A percentile compares a stretch with the other conserved stretches of the same genome.
Evolutionary conservation across 768 basidiomycete genomes (phyloP).

Genomic region (Lactifluus volemus): DNA sequence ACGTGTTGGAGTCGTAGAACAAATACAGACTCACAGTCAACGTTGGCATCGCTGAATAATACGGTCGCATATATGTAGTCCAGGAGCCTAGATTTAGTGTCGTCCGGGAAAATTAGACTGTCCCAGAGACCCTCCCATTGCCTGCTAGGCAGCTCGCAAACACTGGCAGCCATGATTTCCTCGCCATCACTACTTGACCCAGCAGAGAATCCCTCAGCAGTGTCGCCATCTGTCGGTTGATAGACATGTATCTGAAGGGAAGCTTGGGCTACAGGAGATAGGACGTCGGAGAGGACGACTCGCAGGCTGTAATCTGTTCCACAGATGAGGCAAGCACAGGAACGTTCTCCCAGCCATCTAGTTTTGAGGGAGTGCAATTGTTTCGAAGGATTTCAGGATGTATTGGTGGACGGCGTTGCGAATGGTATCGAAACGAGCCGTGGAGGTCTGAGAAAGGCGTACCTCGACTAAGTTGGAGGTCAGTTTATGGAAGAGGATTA

Average conservation of each 20-base stretch:
- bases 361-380: constrained; percentile 55
- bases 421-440: constrained; percentile 70
- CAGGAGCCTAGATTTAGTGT: constrained; percentile 81
- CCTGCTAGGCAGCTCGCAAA: constrained; percentile 79
- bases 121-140: constrained; percentile 92
- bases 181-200: constrained; percentile 49
- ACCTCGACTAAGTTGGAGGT: constrained; percentile 59
- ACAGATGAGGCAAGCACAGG: constrained; percentile 64
- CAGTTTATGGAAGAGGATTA: background rate
- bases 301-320: constrained; percentile 67
- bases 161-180: constrained; percentile 79
- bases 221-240: constrained; percentile 60
- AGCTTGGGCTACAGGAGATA: constrained; percentile 50
- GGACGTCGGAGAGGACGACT: constrained; percentile 45
- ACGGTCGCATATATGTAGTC: constrained; percentile 95
- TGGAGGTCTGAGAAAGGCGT: constrained; percentile 56
- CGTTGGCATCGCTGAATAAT: constrained; percentile 80
- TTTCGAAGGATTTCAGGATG: constrained; percentile 47
- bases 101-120: constrained; percentile 73
- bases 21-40: constrained; percentile 52
- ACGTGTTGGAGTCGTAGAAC: background rate
- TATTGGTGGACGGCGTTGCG: constrained; percentile 52
- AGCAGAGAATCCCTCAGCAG: constrained; percentile 64
- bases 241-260: constrained; percentile 82
- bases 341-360: constrained; percentile 75